phyloP scores from a whole-genome alignment of 225 moss, liverwort and hornwort species.

The Neckera pumila region DNA sequence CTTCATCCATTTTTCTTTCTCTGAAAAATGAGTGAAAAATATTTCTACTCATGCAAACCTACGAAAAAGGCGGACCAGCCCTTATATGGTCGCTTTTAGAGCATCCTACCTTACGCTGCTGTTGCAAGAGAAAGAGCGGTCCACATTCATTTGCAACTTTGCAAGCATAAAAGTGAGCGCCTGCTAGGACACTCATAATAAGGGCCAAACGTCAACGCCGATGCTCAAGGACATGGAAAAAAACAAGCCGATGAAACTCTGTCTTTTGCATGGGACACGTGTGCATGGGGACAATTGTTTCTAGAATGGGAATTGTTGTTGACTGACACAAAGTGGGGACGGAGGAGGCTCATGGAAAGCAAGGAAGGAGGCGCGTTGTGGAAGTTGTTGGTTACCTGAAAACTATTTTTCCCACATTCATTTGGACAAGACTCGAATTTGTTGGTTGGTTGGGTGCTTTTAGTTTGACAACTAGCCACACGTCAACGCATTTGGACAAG shows the following conservation, averaged over 20 bases:
- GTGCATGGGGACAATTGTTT: background rate
- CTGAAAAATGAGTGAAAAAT: too few species aligned
- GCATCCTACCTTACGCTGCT: too few species aligned
- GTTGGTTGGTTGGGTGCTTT: background rate
- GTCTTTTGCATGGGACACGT: background rate
- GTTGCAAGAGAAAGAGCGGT: background rate
- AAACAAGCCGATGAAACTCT: background rate
- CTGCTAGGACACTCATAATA: background rate
- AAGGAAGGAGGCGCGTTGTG: background rate
- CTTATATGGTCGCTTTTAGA: too few species aligned
- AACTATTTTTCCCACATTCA: background rate
- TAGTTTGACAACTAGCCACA: background rate
- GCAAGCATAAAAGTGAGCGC: background rate
- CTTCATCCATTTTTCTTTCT: too few species aligned
- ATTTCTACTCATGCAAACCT: too few species aligned
- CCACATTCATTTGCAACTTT: background rate
- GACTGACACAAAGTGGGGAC: too few species aligned
- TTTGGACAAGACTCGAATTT: too few species aligned
- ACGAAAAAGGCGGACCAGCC: too few species aligned
- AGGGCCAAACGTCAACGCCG: background rate
- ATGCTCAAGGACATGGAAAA: rapidly evolving
- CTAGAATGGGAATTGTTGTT: background rate
- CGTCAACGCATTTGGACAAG: background rate
- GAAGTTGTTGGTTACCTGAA: background rate
- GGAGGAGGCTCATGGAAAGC: background rate